Base-by-base conservation (phyloP, 2,329 filamentous ascomycete species). In the Xylariaceae sp. region DNA sequence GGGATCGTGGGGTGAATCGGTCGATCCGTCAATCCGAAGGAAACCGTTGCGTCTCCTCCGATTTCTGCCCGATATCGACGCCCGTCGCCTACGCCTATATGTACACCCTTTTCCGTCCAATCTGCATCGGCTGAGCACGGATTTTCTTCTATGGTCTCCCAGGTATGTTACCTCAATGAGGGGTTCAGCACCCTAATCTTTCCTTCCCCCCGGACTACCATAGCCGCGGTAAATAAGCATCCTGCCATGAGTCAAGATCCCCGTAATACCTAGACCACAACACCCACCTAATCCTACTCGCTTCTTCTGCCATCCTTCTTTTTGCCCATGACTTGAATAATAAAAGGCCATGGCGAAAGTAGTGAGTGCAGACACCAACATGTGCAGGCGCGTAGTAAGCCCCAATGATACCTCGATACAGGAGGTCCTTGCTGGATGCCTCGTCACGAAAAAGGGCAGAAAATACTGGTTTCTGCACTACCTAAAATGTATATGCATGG, bases 211-310 rank as follows among this genome's bases (percentile, higher is more conserved):
- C 54, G 54, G 43, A 31, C 11, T n/a, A 26, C n/a, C 19, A 57
- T 53, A 57, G 54, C 54, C 54, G 54, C 54, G 54, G 54, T 12
- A 43, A 17, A 46, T 7, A 24, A n/a, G n/a, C n/a, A n/a, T n/a
- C n/a, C n/a, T n/a, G n/a, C n/a, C n/a, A n/a, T n/a, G n/a, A n/a
- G n/a, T n/a, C n/a, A n/a, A n/a, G n/a, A n/a, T n/a, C n/a, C n/a
- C n/a, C n/a, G 28, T 7, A 14, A 17, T n/a, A 8, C 23, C 5
- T 39, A 6, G 17, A 23, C 12, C 39, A 41, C 24, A n/a, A n/a
- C n/a, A n/a, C n/a, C n/a, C n/a, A n/a, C n/a, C n/a, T n/a, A n/a
- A n/a, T n/a, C n/a, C n/a, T n/a, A n/a, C n/a, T n/a, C n/a, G n/a
- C n/a, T n/a, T n/a, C n/a, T n/a, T n/a, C n/a, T n/a, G n/a, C 26